These are phyloP conservation scores for Euphorbia tirucalli DNA, from an alignment of 345 rosid species.

Conservation along the genomic window DNA sequence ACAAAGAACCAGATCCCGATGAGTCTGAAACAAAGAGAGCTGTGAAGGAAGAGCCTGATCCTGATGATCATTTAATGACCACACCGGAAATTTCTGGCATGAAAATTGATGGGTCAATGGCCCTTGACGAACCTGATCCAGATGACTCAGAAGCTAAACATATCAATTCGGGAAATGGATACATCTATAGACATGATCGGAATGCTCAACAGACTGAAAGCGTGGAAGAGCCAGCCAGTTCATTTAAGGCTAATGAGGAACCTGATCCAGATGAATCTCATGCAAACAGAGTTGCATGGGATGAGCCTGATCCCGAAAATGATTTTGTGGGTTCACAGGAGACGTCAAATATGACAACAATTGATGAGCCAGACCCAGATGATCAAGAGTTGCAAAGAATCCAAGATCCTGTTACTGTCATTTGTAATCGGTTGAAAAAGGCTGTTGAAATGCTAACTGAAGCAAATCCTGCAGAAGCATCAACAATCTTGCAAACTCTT, in stretches of 20 bases:
- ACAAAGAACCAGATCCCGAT: slow-evolving; percentile 23
- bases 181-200: slow-evolving; percentile 18
- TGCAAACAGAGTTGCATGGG: slow-evolving; percentile 16
- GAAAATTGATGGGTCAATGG: slow-evolving; percentile 30
- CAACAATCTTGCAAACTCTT: slow-evolving; percentile 51
- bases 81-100: slow-evolving; percentile 29
- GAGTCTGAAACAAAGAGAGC: slow-evolving; percentile 25
- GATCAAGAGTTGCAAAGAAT: slow-evolving; percentile 72
- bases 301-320: slow-evolving; percentile 43
- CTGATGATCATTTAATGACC: slow-evolving; percentile 30
- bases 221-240: slow-evolving; percentile 21
- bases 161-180: slow-evolving; percentile 16
- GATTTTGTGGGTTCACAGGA: slow-evolving; percentile 22
- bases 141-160: slow-evolving; percentile 39
- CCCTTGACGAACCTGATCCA: slow-evolving; percentile 60
- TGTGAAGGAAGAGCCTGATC: slow-evolving; percentile 36
- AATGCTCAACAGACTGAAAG: slow-evolving; percentile 17
- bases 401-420: slow-evolving; percentile 61
- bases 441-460: slow-evolving; percentile 61
- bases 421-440: slow-evolving; percentile 61
- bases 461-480: slow-evolving; percentile 47
- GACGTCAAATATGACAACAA: slow-evolving; percentile 40
- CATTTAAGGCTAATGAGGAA: slow-evolving; percentile 14
- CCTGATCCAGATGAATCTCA: slow-evolving; percentile 26
- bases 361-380: slow-evolving; percentile 75